These are phyloP conservation scores for Fusarium oligoseptatum DNA, from an alignment of 2,329 filamentous ascomycete genomes.

Conservation along the genomic window DNA sequence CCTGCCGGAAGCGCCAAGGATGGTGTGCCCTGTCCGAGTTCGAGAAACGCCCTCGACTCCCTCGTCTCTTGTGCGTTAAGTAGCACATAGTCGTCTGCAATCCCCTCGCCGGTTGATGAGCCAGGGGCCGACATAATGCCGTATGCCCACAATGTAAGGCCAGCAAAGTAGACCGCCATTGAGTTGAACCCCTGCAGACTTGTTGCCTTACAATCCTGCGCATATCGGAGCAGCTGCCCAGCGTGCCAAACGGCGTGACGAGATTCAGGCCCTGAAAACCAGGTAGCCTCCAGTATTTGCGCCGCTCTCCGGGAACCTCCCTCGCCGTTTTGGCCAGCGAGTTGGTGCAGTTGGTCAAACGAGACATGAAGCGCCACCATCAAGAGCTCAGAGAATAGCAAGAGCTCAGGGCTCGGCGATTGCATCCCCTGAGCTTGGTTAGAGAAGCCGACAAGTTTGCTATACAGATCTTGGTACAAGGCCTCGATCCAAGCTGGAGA, in stretches of 20 bases:
- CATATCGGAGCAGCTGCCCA: constrained; percentile 41
- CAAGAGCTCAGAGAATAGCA: constrained; percentile 40
- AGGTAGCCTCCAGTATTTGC: constrained; percentile 31
- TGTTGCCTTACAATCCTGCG: constrained; percentile 34
- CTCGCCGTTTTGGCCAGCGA: constrained; percentile 39
- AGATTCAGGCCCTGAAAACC: constrained; percentile 33
- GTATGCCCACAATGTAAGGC: constrained; percentile 42
- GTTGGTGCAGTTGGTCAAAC: constrained; percentile 36
- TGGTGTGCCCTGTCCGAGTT: constrained; percentile 35
- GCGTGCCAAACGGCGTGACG: constrained; percentile 44
- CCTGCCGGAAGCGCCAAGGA: constrained; percentile 29
- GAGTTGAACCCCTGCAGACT: constrained; percentile 41
- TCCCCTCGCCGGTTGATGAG: constrained; percentile 10
- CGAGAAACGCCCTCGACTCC: constrained; percentile 32
- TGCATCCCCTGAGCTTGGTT: constrained; percentile 25
- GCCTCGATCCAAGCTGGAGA: constrained; percentile 36
- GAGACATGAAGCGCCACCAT: constrained; percentile 46
- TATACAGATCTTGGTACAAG: constrained; percentile 43
- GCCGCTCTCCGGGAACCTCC: constrained; percentile 36
- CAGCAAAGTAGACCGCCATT: constrained; percentile 42
- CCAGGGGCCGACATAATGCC: constrained; percentile 27
- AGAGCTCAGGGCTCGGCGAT: constrained; percentile 24
- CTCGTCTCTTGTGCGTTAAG: constrained; percentile 37
- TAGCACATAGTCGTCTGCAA: constrained; percentile 23
- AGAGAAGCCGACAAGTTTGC: constrained; percentile 32